These are phyloP conservation scores for Hypoxylon intermedium DNA, from an alignment of 495 filamentous ascomycete species.

Conservation along the genomic window DNA sequence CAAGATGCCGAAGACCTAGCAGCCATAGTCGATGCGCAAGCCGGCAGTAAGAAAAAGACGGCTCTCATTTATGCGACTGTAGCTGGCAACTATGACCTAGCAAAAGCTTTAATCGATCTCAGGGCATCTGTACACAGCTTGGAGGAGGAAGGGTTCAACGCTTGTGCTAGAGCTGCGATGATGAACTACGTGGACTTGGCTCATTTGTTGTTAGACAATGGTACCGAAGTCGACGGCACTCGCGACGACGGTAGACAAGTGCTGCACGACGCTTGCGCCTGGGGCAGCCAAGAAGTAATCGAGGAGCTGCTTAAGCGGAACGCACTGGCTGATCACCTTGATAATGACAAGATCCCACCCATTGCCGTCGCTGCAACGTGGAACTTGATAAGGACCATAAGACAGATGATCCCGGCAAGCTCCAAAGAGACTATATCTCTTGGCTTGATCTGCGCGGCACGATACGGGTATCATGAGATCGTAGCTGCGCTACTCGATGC, in stretches of 20 bases:
- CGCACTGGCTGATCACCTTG: not conserved
- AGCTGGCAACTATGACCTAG: slow-evolving; percentile 3
- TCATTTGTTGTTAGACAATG: slow-evolving; percentile 3
- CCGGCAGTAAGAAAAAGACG: not conserved
- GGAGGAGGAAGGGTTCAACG: not conserved
- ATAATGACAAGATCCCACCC: slow-evolving; percentile 4
- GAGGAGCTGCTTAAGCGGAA: slow-evolving; percentile 7
- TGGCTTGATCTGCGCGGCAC: slow-evolving; percentile 2
- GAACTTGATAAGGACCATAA: not conserved
- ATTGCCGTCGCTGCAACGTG: slow-evolving; percentile 4
- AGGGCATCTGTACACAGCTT: not conserved
- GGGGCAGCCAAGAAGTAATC: slow-evolving; percentile 1
- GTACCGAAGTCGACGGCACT: not conserved
- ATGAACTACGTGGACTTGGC: not conserved
- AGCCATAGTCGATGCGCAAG: not conserved
- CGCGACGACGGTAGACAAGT: not conserved
- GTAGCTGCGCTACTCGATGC: slow-evolving; percentile 18
- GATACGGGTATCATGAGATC: slow-evolving; percentile 22
- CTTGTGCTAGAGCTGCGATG: slow-evolving; percentile 3
- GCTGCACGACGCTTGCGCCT: slow-evolving; percentile 12
- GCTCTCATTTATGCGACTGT: slow-evolving; percentile 1
- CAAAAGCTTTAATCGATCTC: slow-evolving; percentile 2
- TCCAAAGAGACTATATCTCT: slow-evolving; percentile 10
- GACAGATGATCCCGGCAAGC: slow-evolving; percentile 9
- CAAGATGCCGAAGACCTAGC: not conserved